These are phyloP conservation scores for Grosmannia penicillata DNA, from an alignment of 2,329 filamentous ascomycete species.

Conservation along the genomic window DNA sequence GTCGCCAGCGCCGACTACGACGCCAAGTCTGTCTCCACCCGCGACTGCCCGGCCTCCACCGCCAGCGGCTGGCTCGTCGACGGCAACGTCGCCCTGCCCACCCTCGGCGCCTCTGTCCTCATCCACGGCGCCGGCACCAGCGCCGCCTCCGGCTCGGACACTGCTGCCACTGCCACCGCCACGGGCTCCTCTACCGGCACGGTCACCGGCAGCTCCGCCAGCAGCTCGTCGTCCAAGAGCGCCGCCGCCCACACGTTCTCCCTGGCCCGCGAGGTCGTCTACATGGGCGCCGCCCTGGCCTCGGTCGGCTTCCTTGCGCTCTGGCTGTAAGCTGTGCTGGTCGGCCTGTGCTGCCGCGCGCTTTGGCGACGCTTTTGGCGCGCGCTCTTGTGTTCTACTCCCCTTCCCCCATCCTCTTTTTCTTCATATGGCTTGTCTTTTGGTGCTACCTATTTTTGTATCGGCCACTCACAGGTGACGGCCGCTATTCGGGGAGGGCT, in stretches of 20 bases:
- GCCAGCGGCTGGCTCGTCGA: conserved; percentile 57
- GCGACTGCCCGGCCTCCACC: conserved; percentile 57
- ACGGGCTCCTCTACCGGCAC: too few relatives aligned
- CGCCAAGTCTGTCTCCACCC: conserved; percentile 42
- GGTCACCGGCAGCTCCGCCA: conserved; percentile 13
- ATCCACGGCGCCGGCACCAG: too few relatives aligned
- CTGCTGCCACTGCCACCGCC: conserved; percentile 14
- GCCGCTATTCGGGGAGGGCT: too few relatives aligned
- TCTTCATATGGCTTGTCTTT: too few relatives aligned
- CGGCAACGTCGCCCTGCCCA: conserved; percentile 54
- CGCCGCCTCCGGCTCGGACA: not conserved
- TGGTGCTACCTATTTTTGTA: too few relatives aligned
- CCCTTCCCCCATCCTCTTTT: too few relatives aligned
- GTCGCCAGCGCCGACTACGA: conserved; percentile 52
- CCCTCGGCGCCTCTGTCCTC: conserved; percentile 35
- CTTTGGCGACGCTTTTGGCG: too few relatives aligned
- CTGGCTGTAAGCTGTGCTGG: conserved; percentile 1
- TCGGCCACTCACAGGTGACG: too few relatives aligned
- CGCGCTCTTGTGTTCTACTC: too few relatives aligned
- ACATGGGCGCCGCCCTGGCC: not conserved
- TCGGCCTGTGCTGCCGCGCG: not conserved
- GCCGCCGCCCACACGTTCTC: not conserved
- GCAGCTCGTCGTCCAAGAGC: not conserved
- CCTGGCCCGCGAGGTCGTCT: not conserved
- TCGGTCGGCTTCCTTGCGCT: not conserved